Evolutionary conservation across 129 eudicot genomes (phyloP).

Genomic region (carrot (Daucus carota)): DH1_v3.0 NC_030383.2:10634001-10634500

Average conservation of each 20-base stretch:
- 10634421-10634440: neutral
- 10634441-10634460: neutral
- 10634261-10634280: neutral
- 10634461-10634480: neutral
- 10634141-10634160: no score
- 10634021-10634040: no score
- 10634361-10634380: neutral
- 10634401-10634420: neutral
- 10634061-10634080: no score
- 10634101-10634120: no score
- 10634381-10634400: neutral
- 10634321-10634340: neutral
- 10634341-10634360: neutral
- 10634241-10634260: no score
- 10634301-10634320: neutral
- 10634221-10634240: no score
- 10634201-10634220: neutral
- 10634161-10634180: no score
- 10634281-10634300: neutral
- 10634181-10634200: neutral
- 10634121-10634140: no score
- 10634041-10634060: no score
- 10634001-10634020: no score
- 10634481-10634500: neutral
- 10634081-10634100: no score